Evolutionary conservation across 2,329 filamentous ascomycete genomes (phyloP).

Genomic region (Incumbomyces lentus): DNA sequence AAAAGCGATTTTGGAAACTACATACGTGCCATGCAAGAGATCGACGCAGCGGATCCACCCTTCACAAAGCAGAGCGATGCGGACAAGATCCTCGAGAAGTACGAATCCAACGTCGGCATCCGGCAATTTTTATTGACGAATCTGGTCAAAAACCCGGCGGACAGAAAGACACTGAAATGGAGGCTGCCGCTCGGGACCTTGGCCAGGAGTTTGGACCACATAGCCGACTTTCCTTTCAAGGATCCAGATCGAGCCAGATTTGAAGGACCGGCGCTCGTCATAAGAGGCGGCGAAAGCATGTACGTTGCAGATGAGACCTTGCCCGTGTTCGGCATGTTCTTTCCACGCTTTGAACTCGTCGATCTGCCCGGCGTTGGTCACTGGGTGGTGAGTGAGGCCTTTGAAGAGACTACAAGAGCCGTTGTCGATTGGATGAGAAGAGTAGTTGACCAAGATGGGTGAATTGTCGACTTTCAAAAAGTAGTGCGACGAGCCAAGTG

Average conservation of each 20-base stretch:
- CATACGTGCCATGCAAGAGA: constrained; percentile 70
- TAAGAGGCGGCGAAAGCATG: constrained; percentile 38
- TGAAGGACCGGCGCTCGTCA: constrained; percentile 67
- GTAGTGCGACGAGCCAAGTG: too few species aligned
- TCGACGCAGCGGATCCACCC: constrained; percentile 43
- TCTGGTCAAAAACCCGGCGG: constrained; percentile 35
- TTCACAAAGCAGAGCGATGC: constrained; percentile 16
- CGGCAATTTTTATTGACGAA: constrained; percentile 91
- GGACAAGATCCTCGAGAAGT: constrained; percentile 16
- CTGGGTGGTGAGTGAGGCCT: constrained; percentile 37
- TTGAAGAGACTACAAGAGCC: constrained; percentile 32
- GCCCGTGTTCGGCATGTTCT: constrained; percentile 32
- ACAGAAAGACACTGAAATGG: constrained; percentile 54
- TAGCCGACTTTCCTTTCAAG: constrained; percentile 84
- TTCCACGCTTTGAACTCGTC: constrained; percentile 30
- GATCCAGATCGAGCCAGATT: constrained; percentile 59
- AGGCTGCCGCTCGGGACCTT: constrained; percentile 68
- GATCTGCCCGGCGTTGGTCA: constrained; percentile 32
- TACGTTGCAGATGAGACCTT: constrained; percentile 33
- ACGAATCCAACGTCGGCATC: constrained; percentile 53
- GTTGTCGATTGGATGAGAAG: constrained; percentile 19
- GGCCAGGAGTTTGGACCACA: constrained; percentile 54
- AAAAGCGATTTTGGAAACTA: constrained; percentile 68
- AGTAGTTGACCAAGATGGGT: constrained; percentile 13
- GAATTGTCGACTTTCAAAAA: neutral